Percentiles rank a stretch among this genome's conserved stretches.
Evolutionary conservation across 2,329 filamentous ascomycete species (phyloP).

Genomic region (Hypoxylon sp.): DNA sequence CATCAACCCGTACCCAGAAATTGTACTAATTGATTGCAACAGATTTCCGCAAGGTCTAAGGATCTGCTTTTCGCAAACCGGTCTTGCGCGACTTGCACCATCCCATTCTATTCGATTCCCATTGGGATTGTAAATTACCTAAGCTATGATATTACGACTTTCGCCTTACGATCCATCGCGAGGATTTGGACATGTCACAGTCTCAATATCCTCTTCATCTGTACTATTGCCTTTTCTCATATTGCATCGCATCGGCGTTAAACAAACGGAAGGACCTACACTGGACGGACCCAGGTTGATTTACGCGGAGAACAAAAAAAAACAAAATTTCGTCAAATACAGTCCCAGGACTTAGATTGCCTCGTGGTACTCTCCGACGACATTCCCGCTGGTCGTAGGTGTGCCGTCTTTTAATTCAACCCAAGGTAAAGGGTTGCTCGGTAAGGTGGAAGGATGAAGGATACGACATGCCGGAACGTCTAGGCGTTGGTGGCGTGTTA

Average conservation of each 20-base stretch:
- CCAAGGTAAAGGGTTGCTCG: slow-evolving; percentile 15
- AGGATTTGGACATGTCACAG: slow-evolving; percentile 22
- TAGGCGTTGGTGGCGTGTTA: not conserved
- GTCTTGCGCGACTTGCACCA: not conserved
- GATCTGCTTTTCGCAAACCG: not conserved
- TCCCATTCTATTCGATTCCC: slow-evolving; percentile 16
- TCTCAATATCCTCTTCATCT: slow-evolving; percentile 27
- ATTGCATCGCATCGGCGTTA: slow-evolving; percentile 69
- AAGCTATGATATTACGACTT: slow-evolving; percentile 45
- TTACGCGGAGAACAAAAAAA: slow-evolving; percentile 44
- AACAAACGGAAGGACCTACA: slow-evolving; percentile 44
- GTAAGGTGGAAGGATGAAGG: slow-evolving; percentile 5
- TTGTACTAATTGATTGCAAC: no score
- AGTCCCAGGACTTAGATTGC: slow-evolving; percentile 46
- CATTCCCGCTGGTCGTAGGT: slow-evolving; percentile 53
- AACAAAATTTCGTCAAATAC: slow-evolving; percentile 43
- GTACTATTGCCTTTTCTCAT: slow-evolving; percentile 46
- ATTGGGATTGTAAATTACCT: slow-evolving; percentile 41
- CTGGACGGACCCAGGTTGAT: slow-evolving; percentile 38
- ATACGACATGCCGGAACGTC: slow-evolving; percentile 4
- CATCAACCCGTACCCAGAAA: no score
- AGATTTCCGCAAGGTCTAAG: slow-evolving; percentile 68
- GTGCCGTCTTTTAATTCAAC: slow-evolving; percentile 52
- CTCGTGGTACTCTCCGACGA: slow-evolving; percentile 48
- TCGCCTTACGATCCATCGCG: slow-evolving; percentile 24